Conservation (phyloP, 371 early-diverging fungal species). For the Chytridiales sp. region DNA sequence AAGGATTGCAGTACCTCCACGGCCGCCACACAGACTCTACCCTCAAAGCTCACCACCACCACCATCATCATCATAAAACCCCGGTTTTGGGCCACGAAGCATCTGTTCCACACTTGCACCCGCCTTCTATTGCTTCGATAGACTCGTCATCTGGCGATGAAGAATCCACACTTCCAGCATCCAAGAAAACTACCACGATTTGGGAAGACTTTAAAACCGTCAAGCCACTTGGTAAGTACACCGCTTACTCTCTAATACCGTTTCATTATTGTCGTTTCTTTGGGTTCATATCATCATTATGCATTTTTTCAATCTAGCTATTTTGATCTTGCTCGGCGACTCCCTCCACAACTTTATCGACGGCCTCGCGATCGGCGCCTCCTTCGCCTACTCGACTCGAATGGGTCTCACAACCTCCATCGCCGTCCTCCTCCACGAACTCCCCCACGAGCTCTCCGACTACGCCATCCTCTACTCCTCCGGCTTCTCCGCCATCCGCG, state of each 20-base stretch:
- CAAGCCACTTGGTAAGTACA: constrained; percentile 67
- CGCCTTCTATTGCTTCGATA: not conserved
- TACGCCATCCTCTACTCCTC: constrained; percentile 70
- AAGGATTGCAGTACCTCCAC: not conserved
- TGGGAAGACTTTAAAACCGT: constrained; percentile 9
- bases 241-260: too few relatives aligned
- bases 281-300: too few relatives aligned
- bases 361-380: constrained; percentile 88
- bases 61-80: too few relatives aligned
- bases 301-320: too few relatives aligned
- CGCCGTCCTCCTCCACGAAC: constrained; percentile 91
- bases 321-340: constrained; percentile 82
- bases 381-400: constrained; percentile 57
- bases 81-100: not conserved
- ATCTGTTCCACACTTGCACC: constrained; percentile 1
- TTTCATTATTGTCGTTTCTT: too few relatives aligned
- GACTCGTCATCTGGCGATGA: not conserved
- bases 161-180: too few relatives aligned
- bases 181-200: not conserved
- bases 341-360: constrained; percentile 89
- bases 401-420: constrained; percentile 81
- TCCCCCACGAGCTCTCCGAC: constrained; percentile 91
- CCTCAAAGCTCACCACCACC: too few relatives aligned
- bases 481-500: constrained; percentile 61
- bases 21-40: not conserved